These are phyloP conservation scores for Candida ortonii DNA, from an alignment of 805 yeast species.

Conservation along the genomic window DNA sequence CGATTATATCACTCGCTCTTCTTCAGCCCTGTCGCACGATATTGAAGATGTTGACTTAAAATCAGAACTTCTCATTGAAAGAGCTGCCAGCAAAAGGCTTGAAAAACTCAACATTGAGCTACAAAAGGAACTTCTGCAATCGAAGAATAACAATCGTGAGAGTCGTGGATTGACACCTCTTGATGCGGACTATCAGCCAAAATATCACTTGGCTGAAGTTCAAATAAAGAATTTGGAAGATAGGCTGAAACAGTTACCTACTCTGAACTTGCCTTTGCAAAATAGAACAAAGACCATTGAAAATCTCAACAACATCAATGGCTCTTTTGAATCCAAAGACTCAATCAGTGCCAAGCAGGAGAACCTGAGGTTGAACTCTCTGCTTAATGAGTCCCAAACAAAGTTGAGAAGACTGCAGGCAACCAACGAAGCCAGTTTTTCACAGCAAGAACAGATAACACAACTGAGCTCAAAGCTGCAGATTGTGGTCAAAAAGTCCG, in stretches of 20 bases:
- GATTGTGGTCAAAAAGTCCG: constrained; percentile 52
- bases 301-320: constrained; percentile 16
- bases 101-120: constrained; percentile 32
- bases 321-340: constrained; percentile 21
- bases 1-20: constrained; percentile 1
- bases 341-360: constrained; percentile 30
- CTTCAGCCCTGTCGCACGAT: constrained; percentile 4
- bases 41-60: constrained; percentile 1
- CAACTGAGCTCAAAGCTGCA: constrained; percentile 57
- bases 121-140: constrained; percentile 34
- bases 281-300: constrained; percentile 19
- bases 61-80: constrained; percentile 26
- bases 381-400: constrained; percentile 35
- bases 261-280: constrained; percentile 33
- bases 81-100: constrained; percentile 31
- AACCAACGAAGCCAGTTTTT: constrained; percentile 26
- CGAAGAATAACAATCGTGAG: constrained; percentile 29
- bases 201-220: constrained; percentile 46
- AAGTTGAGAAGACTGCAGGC: constrained; percentile 31
- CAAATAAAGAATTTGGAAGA: constrained; percentile 40
- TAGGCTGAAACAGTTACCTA: constrained; percentile 27
- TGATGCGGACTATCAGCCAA: constrained; percentile 39
- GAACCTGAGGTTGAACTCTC: constrained; percentile 33
- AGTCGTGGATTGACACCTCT: constrained; percentile 38
- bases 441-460: constrained; percentile 35